These are phyloP conservation scores for Trichophyton rubrum DNA, from an alignment of 2,329 filamentous ascomycete species.

Conservation along the genomic window DNA sequence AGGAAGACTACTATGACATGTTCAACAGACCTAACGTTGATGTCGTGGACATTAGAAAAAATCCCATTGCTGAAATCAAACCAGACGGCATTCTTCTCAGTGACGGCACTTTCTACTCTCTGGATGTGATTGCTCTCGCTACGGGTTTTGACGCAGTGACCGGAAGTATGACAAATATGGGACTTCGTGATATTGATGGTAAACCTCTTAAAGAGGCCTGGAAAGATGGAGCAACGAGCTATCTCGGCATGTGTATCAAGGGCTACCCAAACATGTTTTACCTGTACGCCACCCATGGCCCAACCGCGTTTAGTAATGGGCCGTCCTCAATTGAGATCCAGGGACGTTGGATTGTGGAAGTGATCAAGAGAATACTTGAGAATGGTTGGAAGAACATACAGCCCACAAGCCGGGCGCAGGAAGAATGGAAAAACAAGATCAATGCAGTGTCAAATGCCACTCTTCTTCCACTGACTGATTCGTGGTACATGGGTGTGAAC, in stretches of 20 bases:
- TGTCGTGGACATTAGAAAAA: constrained; percentile 34
- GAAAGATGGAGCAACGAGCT: constrained; percentile 25
- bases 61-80: constrained; percentile 30
- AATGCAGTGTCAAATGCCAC: constrained; percentile 34
- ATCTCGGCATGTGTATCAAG: constrained; percentile 18
- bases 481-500: constrained; percentile 46
- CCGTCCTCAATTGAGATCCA: constrained; percentile 44
- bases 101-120: constrained; percentile 26
- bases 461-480: constrained; percentile 39
- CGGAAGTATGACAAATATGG: constrained; percentile 26
- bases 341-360: constrained; percentile 43
- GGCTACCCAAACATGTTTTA: constrained; percentile 41
- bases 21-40: constrained; percentile 38
- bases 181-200: constrained; percentile 21
- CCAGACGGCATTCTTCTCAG: constrained; percentile 29
- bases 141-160: constrained; percentile 33
- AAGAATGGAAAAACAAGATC: constrained; percentile 40
- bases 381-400: constrained; percentile 42
- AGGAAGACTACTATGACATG: constrained; percentile 41
- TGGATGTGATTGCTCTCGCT: constrained; percentile 31
- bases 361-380: constrained; percentile 38
- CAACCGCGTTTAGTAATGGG: constrained; percentile 44
- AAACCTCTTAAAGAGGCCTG: constrained; percentile 26
- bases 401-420: constrained; percentile 35
- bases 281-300: constrained; percentile 44